phyloP scores from a whole-genome alignment of 768 basidiomycete genomes.

The Suillus cothurnatus region DNA sequence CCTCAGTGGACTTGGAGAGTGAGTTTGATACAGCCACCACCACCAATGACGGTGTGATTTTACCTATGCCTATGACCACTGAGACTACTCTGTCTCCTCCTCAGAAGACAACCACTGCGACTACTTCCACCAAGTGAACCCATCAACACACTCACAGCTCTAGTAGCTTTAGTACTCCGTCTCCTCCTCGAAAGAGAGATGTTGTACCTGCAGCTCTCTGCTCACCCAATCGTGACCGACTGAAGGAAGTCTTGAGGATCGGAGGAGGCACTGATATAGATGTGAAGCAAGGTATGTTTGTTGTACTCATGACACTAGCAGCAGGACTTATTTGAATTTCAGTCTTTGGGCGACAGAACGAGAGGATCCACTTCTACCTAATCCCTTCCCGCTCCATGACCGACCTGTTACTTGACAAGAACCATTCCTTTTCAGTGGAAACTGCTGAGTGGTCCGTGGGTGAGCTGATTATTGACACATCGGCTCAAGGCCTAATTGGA shows the following conservation, averaged over 20 bases:
- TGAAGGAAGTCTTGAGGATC: conserved; percentile 5
- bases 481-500: background rate
- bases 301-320: background rate
- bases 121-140: background rate
- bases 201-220: background rate
- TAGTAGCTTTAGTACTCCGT: background rate
- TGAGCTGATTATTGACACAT: background rate
- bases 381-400: background rate
- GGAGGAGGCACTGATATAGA: conserved; percentile 6
- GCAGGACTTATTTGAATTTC: background rate
- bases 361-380: conserved; percentile 1
- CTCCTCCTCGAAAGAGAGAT: conserved; percentile 6
- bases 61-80: no score
- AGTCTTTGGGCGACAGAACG: background rate
- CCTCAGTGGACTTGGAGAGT: background rate
- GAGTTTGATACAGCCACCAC: background rate
- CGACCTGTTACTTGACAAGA: background rate
- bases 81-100: no score
- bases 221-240: conserved; percentile 1
- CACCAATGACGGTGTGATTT: no score
- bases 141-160: conserved; percentile 8
- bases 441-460: background rate
- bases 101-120: no score
- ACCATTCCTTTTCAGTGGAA: background rate
- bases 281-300: conserved; percentile 5